Evolutionary conservation across 768 basidiomycete genomes (phyloP).

Genomic region (Macrolepiota dolichaula): DNA sequence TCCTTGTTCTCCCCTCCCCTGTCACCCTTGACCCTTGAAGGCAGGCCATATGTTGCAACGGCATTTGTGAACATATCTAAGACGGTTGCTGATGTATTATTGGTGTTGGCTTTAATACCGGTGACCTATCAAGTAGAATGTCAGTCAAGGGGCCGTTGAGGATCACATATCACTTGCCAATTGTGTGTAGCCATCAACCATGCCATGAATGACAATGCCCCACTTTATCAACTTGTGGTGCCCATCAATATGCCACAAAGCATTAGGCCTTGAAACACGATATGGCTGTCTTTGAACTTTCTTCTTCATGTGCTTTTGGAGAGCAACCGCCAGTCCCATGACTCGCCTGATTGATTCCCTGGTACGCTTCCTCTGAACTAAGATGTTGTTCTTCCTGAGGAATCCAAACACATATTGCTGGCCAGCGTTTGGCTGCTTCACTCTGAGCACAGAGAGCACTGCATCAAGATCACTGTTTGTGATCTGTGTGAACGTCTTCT

Average conservation of each 20-base stretch:
- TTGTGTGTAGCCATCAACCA: too few species aligned
- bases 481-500: neutral
- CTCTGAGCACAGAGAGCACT: neutral
- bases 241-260: neutral
- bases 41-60: neutral
- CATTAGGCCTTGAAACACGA: neutral
- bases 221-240: neutral
- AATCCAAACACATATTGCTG: neutral
- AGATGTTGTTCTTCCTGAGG: neutral
- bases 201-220: neutral
- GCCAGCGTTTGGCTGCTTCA: neutral
- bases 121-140: neutral
- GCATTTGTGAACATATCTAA: neutral
- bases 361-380: neutral
- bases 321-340: neutral
- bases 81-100: neutral
- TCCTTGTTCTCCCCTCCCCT: neutral
- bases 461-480: neutral
- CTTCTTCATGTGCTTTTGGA: neutral
- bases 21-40: neutral
- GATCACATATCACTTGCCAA: neutral
- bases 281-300: neutral
- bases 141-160: neutral
- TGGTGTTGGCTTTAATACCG: neutral
- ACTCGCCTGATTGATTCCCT: neutral